These are phyloP conservation scores for Kazachstania sp. DNA, from an alignment of 1,139 yeast genomes.

Conservation along the genomic window DNA sequence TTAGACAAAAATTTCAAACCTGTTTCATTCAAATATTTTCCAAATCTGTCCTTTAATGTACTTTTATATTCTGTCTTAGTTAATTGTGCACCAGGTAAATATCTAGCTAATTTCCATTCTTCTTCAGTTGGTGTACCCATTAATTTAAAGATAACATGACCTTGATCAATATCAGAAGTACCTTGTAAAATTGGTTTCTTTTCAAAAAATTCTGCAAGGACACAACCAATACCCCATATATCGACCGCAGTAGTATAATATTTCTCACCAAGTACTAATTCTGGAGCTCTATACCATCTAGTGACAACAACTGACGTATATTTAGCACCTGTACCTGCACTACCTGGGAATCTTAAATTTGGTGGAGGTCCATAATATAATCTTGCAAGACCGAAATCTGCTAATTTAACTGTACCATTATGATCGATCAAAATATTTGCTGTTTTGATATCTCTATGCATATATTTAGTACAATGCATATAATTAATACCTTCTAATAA, in stretches of 20 bases:
- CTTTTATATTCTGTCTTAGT: conserved; percentile 40
- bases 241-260: conserved; percentile 89
- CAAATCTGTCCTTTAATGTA: conserved; percentile 45
- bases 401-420: conserved; percentile 71
- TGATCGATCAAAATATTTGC: conserved; percentile 80
- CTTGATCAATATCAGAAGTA: conserved; percentile 82
- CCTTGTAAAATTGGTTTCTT: conserved; percentile 82
- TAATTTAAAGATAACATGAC: conserved; percentile 66
- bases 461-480: conserved; percentile 58
- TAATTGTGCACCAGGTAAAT: conserved; percentile 51
- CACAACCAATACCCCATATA: conserved; percentile 97
- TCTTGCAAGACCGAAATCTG: conserved; percentile 92
- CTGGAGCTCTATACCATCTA: conserved; percentile 97
- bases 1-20: conserved; percentile 42
- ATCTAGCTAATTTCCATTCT: conserved; percentile 57
- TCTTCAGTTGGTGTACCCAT: conserved; percentile 69
- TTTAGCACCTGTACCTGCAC: conserved; percentile 53
- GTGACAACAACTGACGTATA: conserved; percentile 93
- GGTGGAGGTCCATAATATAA: conserved; percentile 66
- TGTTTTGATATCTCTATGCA: conserved; percentile 92
- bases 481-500: conserved; percentile 71
- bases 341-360: conserved; percentile 46
- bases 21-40: conserved; percentile 26
- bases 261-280: conserved; percentile 74
- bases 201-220: conserved; percentile 82